Evolutionary conservation across 129 eudicot genomes (phyloP).

Genomic region (sunflower (Helianthus annuus)): DNA sequence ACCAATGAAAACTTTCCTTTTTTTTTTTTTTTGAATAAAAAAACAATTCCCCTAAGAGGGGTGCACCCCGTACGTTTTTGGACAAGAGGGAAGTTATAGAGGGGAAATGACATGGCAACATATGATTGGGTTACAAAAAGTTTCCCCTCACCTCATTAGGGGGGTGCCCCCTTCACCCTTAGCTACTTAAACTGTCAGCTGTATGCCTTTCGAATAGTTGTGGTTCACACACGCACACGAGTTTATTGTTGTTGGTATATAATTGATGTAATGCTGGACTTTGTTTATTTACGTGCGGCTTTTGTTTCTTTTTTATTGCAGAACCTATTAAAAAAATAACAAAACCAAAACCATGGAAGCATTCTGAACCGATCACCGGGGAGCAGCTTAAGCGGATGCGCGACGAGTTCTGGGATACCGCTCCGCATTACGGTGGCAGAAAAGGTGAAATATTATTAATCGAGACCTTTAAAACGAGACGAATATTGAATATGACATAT

Average conservation of each 20-base stretch:
- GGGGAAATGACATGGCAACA: too few relatives aligned
- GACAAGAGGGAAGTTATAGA: too few relatives aligned
- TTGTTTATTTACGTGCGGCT: neutral
- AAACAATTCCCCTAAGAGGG: too few relatives aligned
- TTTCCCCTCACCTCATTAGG: too few relatives aligned
- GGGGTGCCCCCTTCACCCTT: too few relatives aligned
- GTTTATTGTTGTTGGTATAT: neutral
- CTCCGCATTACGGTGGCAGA: constrained; percentile 92
- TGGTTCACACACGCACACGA: neutral
- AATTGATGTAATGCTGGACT: neutral
- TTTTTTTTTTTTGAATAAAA: too few relatives aligned
- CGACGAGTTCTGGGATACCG: constrained; percentile 94
- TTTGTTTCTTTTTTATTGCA: neutral
- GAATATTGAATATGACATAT: neutral
- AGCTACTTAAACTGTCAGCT: neutral
- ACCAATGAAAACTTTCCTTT: too few relatives aligned
- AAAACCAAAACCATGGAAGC: constrained; percentile 93
- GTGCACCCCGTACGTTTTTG: too few relatives aligned
- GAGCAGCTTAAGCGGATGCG: constrained; percentile 80
- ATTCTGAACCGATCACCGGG: constrained; percentile 69
- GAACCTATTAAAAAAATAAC: constrained; percentile 62
- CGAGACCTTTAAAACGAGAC: neutral
- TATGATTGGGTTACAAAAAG: too few relatives aligned
- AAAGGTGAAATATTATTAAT: constrained; percentile 44
- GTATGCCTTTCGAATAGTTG: neutral